Evolutionary conservation across 441 rosid genomes (phyloP).

Genomic region (Erodium moschatum): DNA sequence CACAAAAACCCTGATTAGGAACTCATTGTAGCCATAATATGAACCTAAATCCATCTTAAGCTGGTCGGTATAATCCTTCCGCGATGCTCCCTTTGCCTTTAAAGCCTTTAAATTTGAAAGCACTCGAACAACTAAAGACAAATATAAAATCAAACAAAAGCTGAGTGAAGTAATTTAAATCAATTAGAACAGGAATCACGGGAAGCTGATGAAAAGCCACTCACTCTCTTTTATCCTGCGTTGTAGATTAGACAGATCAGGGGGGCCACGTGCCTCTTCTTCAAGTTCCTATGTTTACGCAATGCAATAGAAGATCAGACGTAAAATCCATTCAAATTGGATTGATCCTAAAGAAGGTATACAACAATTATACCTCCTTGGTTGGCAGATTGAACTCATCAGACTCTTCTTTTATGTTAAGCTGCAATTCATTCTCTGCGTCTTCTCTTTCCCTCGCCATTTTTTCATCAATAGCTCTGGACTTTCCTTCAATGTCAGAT

Average conservation of each 20-base stretch:
- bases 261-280: conserved; percentile 58
- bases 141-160: not conserved
- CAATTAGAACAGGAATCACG: not conserved
- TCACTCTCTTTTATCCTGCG: conserved; percentile 77
- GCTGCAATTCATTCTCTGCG: conserved; percentile 55
- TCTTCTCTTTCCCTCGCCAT: conserved; percentile 44
- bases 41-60: conserved; percentile 65
- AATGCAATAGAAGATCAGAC: conserved; percentile 4
- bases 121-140: conserved; percentile 57
- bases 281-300: conserved; percentile 57
- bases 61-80: conserved; percentile 58
- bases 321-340: not conserved
- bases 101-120: conserved; percentile 67
- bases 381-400: conserved; percentile 84
- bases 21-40: conserved; percentile 85
- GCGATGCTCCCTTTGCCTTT: conserved; percentile 54
- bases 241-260: conserved; percentile 60
- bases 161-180: conserved; percentile 2
- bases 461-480: conserved; percentile 50
- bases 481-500: conserved; percentile 50
- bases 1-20: conserved; percentile 63
- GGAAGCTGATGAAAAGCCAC: conserved; percentile 16
- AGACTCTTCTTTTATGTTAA: conserved; percentile 65
- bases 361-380: conserved; percentile 37
- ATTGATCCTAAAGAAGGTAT: not conserved